A percentile compares a stretch with the other conserved stretches of the same genome.
Evolutionary conservation across 805 yeast species (phyloP).

Genomic region (Schwanniomyces sp.): DNA sequence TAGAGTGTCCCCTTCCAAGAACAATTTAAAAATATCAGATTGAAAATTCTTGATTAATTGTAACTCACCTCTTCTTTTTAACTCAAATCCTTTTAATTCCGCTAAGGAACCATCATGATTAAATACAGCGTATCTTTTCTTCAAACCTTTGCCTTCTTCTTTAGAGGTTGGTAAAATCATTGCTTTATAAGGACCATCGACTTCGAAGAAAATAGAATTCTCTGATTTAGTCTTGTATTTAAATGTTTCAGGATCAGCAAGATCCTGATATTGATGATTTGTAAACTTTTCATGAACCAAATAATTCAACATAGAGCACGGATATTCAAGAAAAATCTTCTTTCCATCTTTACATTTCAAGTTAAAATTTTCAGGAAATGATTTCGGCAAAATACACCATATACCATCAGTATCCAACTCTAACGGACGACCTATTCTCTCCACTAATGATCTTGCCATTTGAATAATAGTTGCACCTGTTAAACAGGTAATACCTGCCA

Average conservation of each 20-base stretch:
- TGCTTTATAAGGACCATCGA: constrained; percentile 97
- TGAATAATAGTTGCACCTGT: constrained; percentile 98
- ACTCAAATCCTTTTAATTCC: constrained; percentile 93
- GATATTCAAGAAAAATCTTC: constrained; percentile 76
- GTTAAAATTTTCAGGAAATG: constrained; percentile 87
- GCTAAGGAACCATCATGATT: constrained; percentile 93
- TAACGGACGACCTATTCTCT: constrained; percentile 89
- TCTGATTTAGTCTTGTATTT: constrained; percentile 80
- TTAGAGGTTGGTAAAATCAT: constrained; percentile 96
- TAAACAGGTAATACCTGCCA: constrained; percentile 98
- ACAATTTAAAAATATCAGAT: constrained; percentile 87
- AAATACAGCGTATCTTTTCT: constrained; percentile 96
- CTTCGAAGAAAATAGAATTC: constrained; percentile 95
- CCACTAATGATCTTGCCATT: constrained; percentile 91
- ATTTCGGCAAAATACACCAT: constrained; percentile 94
- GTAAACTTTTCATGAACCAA: constrained; percentile 89
- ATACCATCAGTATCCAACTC: constrained; percentile 99
- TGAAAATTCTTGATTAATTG: constrained; percentile 93
- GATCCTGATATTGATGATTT: constrained; percentile 89
- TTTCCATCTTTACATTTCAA: constrained; percentile 78
- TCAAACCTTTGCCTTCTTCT: constrained; percentile 95
- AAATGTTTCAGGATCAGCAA: constrained; percentile 65
- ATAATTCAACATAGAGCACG: constrained; percentile 94
- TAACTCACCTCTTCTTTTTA: constrained; percentile 95
- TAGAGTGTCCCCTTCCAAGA: constrained; percentile 79